Percentiles rank a stretch among this genome's conserved stretches.
phyloP scores from a whole-genome alignment of 345 rosid genomes.

The Syzygium jambos region DNA sequence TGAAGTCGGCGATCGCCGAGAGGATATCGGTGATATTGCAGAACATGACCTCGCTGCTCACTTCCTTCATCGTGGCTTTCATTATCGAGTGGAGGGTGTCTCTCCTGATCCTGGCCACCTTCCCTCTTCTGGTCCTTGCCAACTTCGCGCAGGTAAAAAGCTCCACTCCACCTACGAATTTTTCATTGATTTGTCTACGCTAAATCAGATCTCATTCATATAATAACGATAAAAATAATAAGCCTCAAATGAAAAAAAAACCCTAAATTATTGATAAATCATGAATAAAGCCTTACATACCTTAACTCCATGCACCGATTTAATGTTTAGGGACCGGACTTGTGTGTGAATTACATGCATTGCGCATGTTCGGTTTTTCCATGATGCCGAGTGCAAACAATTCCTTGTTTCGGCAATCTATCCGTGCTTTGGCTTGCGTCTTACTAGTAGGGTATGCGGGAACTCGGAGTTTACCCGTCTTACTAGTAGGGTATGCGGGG shows the following conservation, averaged over 20 bases:
- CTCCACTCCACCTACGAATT: not conserved
- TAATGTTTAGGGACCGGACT: not conserved
- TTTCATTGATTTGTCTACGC: not conserved
- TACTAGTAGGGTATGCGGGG: not conserved
- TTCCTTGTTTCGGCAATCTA: not conserved
- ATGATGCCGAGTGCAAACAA: no score
- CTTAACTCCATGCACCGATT: not conserved
- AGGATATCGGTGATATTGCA: constrained; percentile 95
- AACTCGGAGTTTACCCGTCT: not conserved
- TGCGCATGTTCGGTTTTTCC: no score
- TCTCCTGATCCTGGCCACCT: constrained; percentile 87
- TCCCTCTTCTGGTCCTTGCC: constrained; percentile 96
- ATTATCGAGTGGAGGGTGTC: constrained; percentile 99
- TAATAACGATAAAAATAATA: not conserved
- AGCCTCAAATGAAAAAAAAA: not conserved
- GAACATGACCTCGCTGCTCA: constrained; percentile 98
- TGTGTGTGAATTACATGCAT: not conserved
- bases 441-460: not conserved
- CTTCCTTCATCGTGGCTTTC: constrained; percentile 96
- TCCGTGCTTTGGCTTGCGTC: not conserved
- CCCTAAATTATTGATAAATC: not conserved
- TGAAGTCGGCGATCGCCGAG: constrained; percentile 95
- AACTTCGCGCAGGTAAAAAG: constrained; percentile 93
- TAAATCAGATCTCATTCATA: not conserved
- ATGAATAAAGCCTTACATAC: not conserved